Percentiles rank a stretch among this genome's conserved stretches.
Evolutionary conservation across 441 rosid species (phyloP).

Genomic region (Brassica hybrid): DNA sequence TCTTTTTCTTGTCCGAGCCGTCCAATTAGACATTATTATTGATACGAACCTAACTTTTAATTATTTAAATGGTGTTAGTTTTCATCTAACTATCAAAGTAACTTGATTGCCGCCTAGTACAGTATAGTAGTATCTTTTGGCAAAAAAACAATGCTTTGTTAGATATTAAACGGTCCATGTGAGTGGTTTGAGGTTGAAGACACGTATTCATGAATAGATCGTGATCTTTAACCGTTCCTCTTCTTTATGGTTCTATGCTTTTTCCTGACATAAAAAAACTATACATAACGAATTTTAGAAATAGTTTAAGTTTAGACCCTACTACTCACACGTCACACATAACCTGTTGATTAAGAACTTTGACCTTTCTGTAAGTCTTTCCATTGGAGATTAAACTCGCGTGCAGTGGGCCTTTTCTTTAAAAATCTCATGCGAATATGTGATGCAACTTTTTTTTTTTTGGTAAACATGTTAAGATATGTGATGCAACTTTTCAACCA

Average conservation of each 20-base stretch:
- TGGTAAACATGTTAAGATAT: not conserved
- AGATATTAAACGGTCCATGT: slow-evolving; percentile 27
- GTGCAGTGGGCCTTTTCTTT: not conserved
- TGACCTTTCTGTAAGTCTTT: slow-evolving; percentile 20
- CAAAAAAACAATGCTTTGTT: slow-evolving; percentile 15
- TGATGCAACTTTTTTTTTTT: not conserved
- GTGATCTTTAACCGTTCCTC: slow-evolving; percentile 33
- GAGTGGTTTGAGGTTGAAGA: slow-evolving; percentile 21
- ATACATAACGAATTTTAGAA: not conserved
- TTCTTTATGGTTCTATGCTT: slow-evolving; percentile 19
- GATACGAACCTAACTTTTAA: slow-evolving; percentile 22
- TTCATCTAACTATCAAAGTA: slow-evolving; percentile 1
- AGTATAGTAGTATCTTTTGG: slow-evolving; percentile 14
- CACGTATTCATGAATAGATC: slow-evolving; percentile 36
- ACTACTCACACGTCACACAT: not conserved
- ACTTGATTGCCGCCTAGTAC: slow-evolving; percentile 24
- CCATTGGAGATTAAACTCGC: slow-evolving; percentile 1
- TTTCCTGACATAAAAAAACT: not conserved
- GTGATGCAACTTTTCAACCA: not conserved
- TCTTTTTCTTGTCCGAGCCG: slow-evolving; percentile 27
- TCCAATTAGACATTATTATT: slow-evolving; percentile 18
- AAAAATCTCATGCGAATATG: slow-evolving; percentile 4
- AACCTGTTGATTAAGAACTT: not conserved
- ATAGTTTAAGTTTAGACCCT: not conserved
- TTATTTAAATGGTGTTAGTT: not conserved